These are phyloP conservation scores for Typha latifolia DNA, from an alignment of 176 grass and related monocot genomes.

Conservation along the genomic window DNA sequence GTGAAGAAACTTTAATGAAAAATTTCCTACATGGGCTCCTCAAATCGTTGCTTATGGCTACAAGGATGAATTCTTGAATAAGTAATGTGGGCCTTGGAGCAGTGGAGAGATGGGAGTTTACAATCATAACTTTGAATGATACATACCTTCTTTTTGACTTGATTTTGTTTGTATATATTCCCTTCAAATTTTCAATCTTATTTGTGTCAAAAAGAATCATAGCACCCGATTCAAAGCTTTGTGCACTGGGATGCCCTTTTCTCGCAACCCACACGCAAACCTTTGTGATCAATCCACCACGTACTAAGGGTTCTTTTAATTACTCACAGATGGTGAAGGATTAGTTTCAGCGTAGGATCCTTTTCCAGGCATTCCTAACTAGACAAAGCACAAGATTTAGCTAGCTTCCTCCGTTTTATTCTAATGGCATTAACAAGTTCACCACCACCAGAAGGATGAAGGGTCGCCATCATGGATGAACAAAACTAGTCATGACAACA, in stretches of 20 bases:
- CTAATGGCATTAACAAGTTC: not conserved
- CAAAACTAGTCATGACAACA: not conserved
- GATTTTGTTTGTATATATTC: not conserved
- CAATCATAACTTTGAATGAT: not conserved
- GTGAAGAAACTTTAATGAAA: not conserved
- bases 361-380: not conserved
- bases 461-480: constrained; percentile 7
- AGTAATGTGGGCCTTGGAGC: not conserved
- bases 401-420: not conserved
- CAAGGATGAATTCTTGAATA: not conserved
- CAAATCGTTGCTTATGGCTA: not conserved
- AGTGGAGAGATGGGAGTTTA: not conserved
- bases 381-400: not conserved
- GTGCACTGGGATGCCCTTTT: too few species aligned
- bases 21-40: not conserved
- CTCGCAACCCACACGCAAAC: not conserved
- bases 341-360: not conserved
- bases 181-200: too few species aligned
- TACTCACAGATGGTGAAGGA: not conserved
- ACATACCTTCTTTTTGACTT: constrained; percentile 1
- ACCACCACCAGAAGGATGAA: not conserved
- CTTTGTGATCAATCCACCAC: not conserved
- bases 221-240: too few species aligned
- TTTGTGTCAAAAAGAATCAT: too few species aligned
- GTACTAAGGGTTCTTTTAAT: not conserved